These are phyloP conservation scores for Rhododendron vialii DNA, from an alignment of 148 eudicot genomes.

Conservation along the genomic window DNA sequence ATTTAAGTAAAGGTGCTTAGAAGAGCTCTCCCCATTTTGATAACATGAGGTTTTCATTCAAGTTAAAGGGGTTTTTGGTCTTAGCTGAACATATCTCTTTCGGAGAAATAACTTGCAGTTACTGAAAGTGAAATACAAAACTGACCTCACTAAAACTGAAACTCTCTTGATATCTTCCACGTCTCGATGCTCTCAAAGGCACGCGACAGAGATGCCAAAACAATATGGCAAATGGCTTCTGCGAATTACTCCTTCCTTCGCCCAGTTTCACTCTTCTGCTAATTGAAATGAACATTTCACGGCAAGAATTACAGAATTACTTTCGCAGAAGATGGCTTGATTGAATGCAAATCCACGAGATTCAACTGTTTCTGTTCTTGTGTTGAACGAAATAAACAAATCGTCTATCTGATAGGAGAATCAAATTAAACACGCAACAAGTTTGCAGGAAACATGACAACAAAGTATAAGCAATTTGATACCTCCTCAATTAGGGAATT, in stretches of 20 bases:
- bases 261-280: background rate
- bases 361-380: background rate
- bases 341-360: background rate
- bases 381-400: background rate
- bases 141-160: background rate
- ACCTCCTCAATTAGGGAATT: background rate
- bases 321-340: background rate
- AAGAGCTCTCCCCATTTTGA: no score
- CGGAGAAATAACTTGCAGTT: no score
- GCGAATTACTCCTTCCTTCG: background rate
- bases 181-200: background rate
- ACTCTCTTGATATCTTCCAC: background rate
- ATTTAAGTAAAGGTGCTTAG: no score
- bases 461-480: background rate
- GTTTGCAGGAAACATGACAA: background rate
- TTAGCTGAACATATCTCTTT: no score
- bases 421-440: background rate
- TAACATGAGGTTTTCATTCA: no score
- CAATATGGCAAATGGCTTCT: background rate
- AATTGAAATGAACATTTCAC: background rate
- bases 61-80: no score
- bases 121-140: no score
- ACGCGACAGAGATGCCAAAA: background rate
- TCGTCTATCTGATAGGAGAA: background rate
- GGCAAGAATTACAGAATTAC: background rate